These are phyloP conservation scores for Abortiporus biennis DNA, from an alignment of 1,284 basidiomycete species.

Conservation along the genomic window DNA sequence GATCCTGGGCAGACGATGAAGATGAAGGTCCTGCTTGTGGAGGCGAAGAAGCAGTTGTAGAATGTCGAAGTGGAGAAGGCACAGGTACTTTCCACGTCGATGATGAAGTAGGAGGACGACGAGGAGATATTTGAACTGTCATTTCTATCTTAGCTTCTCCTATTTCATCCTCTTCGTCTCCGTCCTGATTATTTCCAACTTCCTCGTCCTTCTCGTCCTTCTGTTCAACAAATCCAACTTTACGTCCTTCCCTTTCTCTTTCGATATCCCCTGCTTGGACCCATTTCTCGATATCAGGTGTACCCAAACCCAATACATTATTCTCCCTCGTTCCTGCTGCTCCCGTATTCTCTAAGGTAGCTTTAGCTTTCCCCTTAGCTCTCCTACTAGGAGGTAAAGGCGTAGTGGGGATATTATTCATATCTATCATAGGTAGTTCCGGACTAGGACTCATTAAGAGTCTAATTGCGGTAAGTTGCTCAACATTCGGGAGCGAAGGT, in stretches of 20 bases:
- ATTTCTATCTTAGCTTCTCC: constrained; percentile 21
- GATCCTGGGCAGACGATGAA: constrained; percentile 44
- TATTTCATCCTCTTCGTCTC: constrained; percentile 16
- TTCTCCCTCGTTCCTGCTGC: constrained; percentile 14
- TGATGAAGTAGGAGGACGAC: constrained; percentile 28
- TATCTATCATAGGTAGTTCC: constrained; percentile 35
- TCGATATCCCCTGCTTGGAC: constrained; percentile 25
- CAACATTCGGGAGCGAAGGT: constrained; percentile 12
- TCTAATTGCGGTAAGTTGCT: constrained; percentile 14
- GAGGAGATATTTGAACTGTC: constrained; percentile 58
- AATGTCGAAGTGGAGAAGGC: constrained; percentile 37
- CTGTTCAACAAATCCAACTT: constrained; percentile 22
- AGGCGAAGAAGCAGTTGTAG: constrained; percentile 18
- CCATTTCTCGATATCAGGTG: constrained; percentile 46
- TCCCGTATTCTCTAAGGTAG: constrained; percentile 6
- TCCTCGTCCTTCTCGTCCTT: constrained; percentile 21
- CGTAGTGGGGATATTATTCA: constrained; percentile 34
- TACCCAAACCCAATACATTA: constrained; percentile 37
- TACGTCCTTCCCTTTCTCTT: constrained; percentile 20
- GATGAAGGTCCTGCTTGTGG: constrained; percentile 18
- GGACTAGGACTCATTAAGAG: constrained; percentile 39
- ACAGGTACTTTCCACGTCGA: constrained; percentile 28
- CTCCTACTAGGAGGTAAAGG: constrained; percentile 27
- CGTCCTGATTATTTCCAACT: constrained; percentile 23
- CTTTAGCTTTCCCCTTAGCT: constrained; percentile 22